Base-by-base conservation (phyloP, 2,329 filamentous ascomycete genomes). In the Nigrospora sphaerica region DNA sequence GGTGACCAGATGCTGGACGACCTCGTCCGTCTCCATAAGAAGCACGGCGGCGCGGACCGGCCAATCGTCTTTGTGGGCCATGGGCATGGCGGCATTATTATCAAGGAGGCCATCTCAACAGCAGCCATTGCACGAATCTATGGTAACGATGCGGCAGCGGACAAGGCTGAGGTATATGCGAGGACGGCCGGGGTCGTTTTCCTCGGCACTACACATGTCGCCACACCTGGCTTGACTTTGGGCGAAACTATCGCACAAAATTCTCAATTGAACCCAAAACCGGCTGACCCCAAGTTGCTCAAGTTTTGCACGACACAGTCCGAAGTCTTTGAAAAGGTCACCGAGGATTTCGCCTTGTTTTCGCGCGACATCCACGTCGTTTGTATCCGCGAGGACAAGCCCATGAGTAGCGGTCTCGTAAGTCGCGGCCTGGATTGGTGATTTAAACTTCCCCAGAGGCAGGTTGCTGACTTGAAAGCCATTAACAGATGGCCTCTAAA, bases 91-190 rank as follows among this genome's bases (percentile, higher is more conserved):
- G 46, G 46, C 19, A 13, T 42, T 10, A 34, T 48, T 6, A 23
- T 48, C 33, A 48, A 48, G 17, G 46, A 48, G 16, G 46, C 42
- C n/a, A 16, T 48, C 1, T 32, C n/a, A 6, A 36, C 46, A 13
- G 19, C 46, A n/a, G 46, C 46, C 33, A 33, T 42, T n/a, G 41
- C 42, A 17, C 36, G 36, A 12, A 36, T 48, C 12, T 48, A 36
- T 32, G 46, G 42, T 10, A 48, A 45, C 9, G 32, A 37, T 5
- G 34, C 17, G 2, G 37, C 36, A 12, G 5, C 11, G 7, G 46
- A 31, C 14, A 3, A 28, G 11, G 39, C 3, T 6, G 14, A 35
- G 12, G 32, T 45, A 6, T 48, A 41, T 18, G 23, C 36, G n/a
- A 42, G 32, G 28, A 33, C 32, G 12, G 23, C 28, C 12, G 46